Conservation (phyloP, 768 basidiomycete genomes). For the Candolleomyces aberdarensis region DNA sequence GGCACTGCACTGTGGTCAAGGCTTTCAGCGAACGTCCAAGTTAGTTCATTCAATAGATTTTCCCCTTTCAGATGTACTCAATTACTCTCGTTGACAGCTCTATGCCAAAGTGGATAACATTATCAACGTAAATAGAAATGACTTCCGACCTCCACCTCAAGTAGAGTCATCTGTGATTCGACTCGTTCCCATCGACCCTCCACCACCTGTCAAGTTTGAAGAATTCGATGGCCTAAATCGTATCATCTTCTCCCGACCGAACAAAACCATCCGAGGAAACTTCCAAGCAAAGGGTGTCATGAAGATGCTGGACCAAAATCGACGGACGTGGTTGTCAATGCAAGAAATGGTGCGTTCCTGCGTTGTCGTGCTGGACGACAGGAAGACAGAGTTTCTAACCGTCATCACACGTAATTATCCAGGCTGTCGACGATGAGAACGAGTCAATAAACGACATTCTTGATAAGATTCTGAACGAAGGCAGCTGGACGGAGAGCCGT, state of each 20-base stretch:
- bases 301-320: conserved; percentile 92
- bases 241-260: conserved; percentile 85
- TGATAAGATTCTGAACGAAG: conserved; percentile 69
- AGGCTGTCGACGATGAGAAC: conserved; percentile 63
- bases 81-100: conserved; percentile 34
- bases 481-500: conserved; percentile 71
- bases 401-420: neutral
- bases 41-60: conserved; percentile 13
- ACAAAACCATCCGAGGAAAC: conserved; percentile 86
- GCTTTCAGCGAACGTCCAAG: conserved; percentile 92
- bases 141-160: conserved; percentile 93
- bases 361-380: neutral
- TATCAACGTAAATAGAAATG: conserved; percentile 95
- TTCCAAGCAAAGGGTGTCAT: conserved; percentile 94
- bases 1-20: conserved; percentile 88
- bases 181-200: conserved; percentile 88
- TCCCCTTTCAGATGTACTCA: neutral
- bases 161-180: conserved; percentile 94
- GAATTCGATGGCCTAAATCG: conserved; percentile 96
- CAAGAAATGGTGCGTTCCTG: conserved; percentile 53
- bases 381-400: neutral
- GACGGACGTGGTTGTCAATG: conserved; percentile 87
- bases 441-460: conserved; percentile 67
- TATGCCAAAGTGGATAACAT: conserved; percentile 96
- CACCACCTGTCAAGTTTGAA: conserved; percentile 92